A percentile compares a stretch with the other conserved stretches of the same genome.
Evolutionary conservation across 2,329 filamentous ascomycete genomes (phyloP).

Genomic region (Neurospora sp.): DNA sequence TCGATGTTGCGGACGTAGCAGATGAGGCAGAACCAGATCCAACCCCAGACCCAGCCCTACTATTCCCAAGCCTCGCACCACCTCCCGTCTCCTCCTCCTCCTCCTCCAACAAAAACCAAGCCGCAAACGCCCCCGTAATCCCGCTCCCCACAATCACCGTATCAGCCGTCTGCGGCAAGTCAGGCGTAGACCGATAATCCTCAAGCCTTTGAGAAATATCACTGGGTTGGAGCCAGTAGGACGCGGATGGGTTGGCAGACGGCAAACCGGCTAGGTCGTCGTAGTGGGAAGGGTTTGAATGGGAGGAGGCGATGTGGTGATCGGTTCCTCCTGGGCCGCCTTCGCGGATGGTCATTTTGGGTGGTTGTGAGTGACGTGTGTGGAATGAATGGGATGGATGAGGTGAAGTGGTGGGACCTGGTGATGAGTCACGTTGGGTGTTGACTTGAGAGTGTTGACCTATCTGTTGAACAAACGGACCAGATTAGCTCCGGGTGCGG

Average conservation of each 20-base stretch:
- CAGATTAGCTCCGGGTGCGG: not conserved
- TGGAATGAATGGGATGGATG: not conserved
- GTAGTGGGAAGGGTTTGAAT: not conserved
- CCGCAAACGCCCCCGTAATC: conserved; percentile 66
- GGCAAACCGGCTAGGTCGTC: conserved; percentile 48
- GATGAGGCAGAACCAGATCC: not conserved
- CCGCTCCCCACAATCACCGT: conserved; percentile 66
- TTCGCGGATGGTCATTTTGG: not conserved
- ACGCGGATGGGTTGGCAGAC: conserved; percentile 47
- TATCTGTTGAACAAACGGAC: not conserved
- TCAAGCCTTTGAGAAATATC: conserved; percentile 54
- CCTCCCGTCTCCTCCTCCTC: conserved; percentile 12
- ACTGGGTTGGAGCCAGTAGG: conserved; percentile 58
- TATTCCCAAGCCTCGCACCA: conserved; percentile 14
- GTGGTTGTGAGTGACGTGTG: not conserved
- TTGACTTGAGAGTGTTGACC: not conserved
- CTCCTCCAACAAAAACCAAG: conserved; percentile 46
- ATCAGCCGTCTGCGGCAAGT: conserved; percentile 54
- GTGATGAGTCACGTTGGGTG: not conserved
- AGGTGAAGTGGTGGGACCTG: not conserved
- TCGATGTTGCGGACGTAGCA: not conserved
- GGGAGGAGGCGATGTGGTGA: not conserved
- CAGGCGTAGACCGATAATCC: conserved; percentile 56
- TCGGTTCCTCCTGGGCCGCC: not conserved
- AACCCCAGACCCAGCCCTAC: not conserved